Conservation (phyloP, 2,329 filamentous ascomycete species). For the Beauveria caledonica region DNA sequence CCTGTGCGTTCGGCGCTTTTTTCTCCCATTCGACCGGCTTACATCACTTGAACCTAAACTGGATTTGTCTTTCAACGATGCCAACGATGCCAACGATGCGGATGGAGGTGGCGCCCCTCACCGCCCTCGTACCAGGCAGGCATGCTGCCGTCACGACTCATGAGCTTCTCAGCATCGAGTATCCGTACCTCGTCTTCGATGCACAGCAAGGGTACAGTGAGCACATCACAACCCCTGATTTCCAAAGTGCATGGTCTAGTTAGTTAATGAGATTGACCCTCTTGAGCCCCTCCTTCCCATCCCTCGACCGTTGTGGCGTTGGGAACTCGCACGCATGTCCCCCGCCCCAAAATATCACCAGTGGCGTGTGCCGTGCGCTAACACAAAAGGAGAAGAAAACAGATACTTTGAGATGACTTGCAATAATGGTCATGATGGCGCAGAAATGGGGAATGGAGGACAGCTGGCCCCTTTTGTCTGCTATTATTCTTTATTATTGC, state of each 20-base stretch:
- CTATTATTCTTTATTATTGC: neutral
- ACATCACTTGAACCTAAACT: too few relatives aligned
- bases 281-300: neutral
- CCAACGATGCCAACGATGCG: neutral
- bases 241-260: neutral
- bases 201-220: neutral
- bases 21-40: neutral
- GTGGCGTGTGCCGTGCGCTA: neutral
- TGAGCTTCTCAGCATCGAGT: neutral
- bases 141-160: neutral
- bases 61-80: neutral
- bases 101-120: neutral
- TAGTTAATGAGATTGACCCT: too few relatives aligned
- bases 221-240: neutral
- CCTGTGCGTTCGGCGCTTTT: neutral
- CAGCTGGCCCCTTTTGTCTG: neutral
- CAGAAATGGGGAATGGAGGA: neutral
- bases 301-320: constrained; percentile 6
- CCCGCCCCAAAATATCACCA: neutral
- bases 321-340: neutral
- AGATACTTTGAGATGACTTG: too few relatives aligned
- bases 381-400: neutral
- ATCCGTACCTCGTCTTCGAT: neutral
- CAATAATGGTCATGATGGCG: too few relatives aligned
- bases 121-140: too few relatives aligned